Evolutionary conservation across 352 stramenopile genomes (phyloP).

Genomic region (Phytophthora rubi): DNA sequence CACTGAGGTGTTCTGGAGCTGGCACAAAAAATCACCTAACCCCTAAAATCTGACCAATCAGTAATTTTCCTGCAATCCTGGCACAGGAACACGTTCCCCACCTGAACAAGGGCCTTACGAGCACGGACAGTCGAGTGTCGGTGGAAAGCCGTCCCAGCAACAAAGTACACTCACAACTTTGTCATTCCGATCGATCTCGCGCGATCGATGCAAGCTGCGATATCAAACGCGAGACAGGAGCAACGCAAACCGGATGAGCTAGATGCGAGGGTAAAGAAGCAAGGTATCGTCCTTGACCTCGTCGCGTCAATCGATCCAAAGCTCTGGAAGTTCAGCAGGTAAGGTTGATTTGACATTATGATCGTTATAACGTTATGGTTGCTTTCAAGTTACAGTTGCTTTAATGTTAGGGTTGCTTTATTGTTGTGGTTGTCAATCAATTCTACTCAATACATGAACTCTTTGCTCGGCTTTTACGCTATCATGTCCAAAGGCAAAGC

Average conservation of each 20-base stretch:
- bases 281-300: slow-evolving; percentile 2
- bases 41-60: no score
- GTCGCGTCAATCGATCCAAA: slow-evolving; percentile 4
- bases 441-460: background rate
- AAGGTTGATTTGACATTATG: slow-evolving; percentile 12
- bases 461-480: background rate
- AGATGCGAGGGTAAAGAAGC: background rate
- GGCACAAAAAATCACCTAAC: no score
- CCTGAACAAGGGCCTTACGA: background rate
- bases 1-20: no score
- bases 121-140: slow-evolving; percentile 2
- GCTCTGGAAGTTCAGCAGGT: slow-evolving; percentile 13
- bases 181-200: slow-evolving; percentile 9
- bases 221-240: background rate
- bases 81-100: no score
- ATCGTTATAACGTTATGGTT: slow-evolving; percentile 1
- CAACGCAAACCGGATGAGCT: background rate
- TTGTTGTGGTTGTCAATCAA: background rate
- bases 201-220: slow-evolving; percentile 1
- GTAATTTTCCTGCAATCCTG: no score
- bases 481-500: background rate
- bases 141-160: slow-evolving; percentile 3
- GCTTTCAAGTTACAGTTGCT: slow-evolving; percentile 2
- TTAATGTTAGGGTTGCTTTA: background rate
- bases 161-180: slow-evolving; percentile 18